A percentile compares a stretch with the other conserved stretches of the same genome.
Conservation (phyloP, 176 grass and related monocot genomes). For the Echinochloa phyllopogon region DNA sequence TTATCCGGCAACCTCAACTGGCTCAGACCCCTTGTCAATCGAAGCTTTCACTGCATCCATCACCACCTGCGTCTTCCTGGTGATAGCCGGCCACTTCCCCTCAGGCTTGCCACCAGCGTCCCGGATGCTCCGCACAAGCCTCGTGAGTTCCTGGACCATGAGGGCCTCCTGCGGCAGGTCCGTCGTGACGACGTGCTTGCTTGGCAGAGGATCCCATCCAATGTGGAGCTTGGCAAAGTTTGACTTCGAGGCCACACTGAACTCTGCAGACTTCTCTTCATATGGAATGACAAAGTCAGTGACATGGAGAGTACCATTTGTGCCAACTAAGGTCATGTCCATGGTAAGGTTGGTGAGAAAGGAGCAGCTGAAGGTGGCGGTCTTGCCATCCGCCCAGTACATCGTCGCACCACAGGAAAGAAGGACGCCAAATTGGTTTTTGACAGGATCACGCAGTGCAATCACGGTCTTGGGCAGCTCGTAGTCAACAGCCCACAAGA, state of each 20-base stretch:
- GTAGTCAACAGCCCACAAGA: slow-evolving; percentile 78
- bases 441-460: slow-evolving; percentile 41
- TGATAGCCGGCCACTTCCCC: slow-evolving; percentile 69
- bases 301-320: slow-evolving; percentile 63
- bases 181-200: slow-evolving; percentile 42
- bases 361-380: slow-evolving; percentile 63
- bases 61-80: slow-evolving; percentile 73
- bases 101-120: slow-evolving; percentile 67
- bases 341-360: slow-evolving; percentile 67
- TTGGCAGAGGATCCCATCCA: slow-evolving; percentile 66
- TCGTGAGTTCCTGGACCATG: slow-evolving; percentile 70
- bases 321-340: slow-evolving; percentile 63
- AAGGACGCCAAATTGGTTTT: slow-evolving; percentile 61
- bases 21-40: slow-evolving; percentile 51
- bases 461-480: slow-evolving; percentile 63
- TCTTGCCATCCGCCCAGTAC: slow-evolving; percentile 63
- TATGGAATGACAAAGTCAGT: slow-evolving; percentile 70
- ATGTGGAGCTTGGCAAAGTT: slow-evolving; percentile 46
- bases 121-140: slow-evolving; percentile 57
- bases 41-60: slow-evolving; percentile 76
- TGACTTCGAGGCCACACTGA: slow-evolving; percentile 47
- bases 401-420: slow-evolving; percentile 63
- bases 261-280: slow-evolving; percentile 49
- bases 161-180: slow-evolving; percentile 74
- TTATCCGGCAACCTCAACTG: slow-evolving; percentile 54